A percentile compares a stretch with the other conserved stretches of the same genome.
Evolutionary conservation across 495 filamentous ascomycete genomes (phyloP).

Genomic region (Xylaria flabelliformis): DNA sequence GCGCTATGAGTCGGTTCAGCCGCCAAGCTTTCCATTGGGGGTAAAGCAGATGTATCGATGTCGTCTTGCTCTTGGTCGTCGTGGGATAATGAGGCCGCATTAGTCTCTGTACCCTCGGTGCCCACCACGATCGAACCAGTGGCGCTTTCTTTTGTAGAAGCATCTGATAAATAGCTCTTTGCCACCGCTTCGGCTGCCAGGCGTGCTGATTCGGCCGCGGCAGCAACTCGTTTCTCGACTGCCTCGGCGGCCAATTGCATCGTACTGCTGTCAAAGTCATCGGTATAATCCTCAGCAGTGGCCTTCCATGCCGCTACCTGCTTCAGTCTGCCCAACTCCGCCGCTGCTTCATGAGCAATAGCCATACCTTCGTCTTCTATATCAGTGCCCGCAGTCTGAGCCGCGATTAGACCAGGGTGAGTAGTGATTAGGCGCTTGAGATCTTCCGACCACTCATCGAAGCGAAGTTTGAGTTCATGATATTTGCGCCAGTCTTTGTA

Average conservation of each 20-base stretch:
- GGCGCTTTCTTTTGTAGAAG: neutral
- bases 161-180: constrained; percentile 17
- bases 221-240: constrained; percentile 37
- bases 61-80: constrained; percentile 13
- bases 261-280: constrained; percentile 69
- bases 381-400: constrained; percentile 69
- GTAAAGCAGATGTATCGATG: constrained; percentile 29
- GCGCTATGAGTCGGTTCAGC: constrained; percentile 26
- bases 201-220: constrained; percentile 34
- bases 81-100: constrained; percentile 32
- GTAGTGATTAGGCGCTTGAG: constrained; percentile 73
- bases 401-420: constrained; percentile 74
- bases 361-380: constrained; percentile 80
- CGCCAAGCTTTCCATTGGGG: constrained; percentile 28
- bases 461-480: constrained; percentile 79
- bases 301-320: constrained; percentile 88
- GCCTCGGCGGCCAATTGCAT: constrained; percentile 53
- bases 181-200: constrained; percentile 30
- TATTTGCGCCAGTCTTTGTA: constrained; percentile 97
- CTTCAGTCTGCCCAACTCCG: constrained; percentile 83
- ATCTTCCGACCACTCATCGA: constrained; percentile 84
- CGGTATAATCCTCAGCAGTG: constrained; percentile 70
- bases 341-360: constrained; percentile 79
- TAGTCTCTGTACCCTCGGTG: constrained; percentile 27
- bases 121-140: neutral